A percentile compares a stretch with the other conserved stretches of the same genome.
phyloP scores from a whole-genome alignment of 2,329 filamentous ascomycete genomes.

The Diaporthe sp. region DNA sequence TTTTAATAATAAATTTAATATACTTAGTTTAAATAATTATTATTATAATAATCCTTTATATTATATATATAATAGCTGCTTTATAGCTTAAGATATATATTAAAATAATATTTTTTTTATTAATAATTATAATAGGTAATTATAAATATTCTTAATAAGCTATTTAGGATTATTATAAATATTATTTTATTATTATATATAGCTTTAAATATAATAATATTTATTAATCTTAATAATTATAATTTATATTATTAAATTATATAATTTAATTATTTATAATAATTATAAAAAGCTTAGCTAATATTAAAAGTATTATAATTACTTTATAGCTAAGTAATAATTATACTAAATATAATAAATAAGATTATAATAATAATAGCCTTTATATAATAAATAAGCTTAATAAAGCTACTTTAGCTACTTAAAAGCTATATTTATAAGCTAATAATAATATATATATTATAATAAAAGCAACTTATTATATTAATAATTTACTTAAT shows the following conservation, averaged over 20 bases:
- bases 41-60: neutral
- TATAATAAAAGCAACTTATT: too few species aligned
- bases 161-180: too few species aligned
- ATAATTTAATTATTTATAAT: neutral
- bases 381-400: neutral
- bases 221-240: neutral
- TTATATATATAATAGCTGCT: neutral
- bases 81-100: too few species aligned
- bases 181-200: neutral
- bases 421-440: neutral
- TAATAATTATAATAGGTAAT: too few species aligned
- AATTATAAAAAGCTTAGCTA: neutral
- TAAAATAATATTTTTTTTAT: neutral
- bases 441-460: too few species aligned
- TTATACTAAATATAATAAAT: neutral
- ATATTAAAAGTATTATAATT: neutral
- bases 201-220: neutral
- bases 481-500: too few species aligned
- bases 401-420: neutral
- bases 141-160: too few species aligned
- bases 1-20: conserved; percentile 3
- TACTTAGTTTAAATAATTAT: neutral
- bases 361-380: neutral
- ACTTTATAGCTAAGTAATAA: neutral
- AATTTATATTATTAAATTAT: neutral